A percentile compares a stretch with the other conserved stretches of the same genome.
Conservation (phyloP, 2,329 filamentous ascomycete species). For the Penicillium capsulatum region DNA sequence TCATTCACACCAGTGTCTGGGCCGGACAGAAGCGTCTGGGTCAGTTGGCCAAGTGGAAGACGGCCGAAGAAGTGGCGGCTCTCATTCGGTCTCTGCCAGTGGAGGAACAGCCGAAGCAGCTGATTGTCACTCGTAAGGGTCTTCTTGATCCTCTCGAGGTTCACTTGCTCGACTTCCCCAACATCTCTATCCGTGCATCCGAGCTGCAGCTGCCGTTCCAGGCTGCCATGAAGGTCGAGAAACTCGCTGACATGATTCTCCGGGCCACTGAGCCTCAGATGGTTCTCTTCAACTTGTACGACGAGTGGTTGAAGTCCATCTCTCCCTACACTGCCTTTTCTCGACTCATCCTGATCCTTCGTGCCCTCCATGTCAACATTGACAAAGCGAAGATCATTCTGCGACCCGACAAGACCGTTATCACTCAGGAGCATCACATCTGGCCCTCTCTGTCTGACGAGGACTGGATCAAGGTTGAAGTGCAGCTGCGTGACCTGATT, state of each 20-base stretch:
- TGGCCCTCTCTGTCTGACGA: conserved; percentile 94
- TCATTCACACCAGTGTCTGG: conserved; percentile 99
- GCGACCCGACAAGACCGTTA: conserved; percentile 94
- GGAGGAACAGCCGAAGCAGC: conserved; percentile 97
- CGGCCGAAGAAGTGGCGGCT: conserved; percentile 97
- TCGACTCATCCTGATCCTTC: conserved; percentile 84
- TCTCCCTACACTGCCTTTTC: conserved; percentile 99
- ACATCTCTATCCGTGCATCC: conserved; percentile 96
- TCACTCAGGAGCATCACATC: conserved; percentile 98
- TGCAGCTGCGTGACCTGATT: conserved; percentile 89
- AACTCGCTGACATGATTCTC: conserved; percentile 97
- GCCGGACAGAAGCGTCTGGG: conserved; percentile 98
- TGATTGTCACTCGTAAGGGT: conserved; percentile 97
- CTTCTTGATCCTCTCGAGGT: conserved; percentile 95
- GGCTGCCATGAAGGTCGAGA: conserved; percentile 99
- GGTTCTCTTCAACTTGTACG: conserved; percentile 98
- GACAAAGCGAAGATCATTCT: conserved; percentile 97
- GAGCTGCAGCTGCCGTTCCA: conserved; percentile 98
- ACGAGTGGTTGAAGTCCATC: conserved; percentile 97
- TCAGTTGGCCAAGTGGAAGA: conserved; percentile 99
- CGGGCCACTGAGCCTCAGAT: conserved; percentile 98
- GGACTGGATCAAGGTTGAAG: conserved; percentile 99
- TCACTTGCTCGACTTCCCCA: conserved; percentile 95
- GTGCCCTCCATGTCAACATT: conserved; percentile 93
- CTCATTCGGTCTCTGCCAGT: conserved; percentile 92